These are phyloP conservation scores for Penicillium pulvis DNA, from an alignment of 495 filamentous ascomycete genomes.

Conservation along the genomic window DNA sequence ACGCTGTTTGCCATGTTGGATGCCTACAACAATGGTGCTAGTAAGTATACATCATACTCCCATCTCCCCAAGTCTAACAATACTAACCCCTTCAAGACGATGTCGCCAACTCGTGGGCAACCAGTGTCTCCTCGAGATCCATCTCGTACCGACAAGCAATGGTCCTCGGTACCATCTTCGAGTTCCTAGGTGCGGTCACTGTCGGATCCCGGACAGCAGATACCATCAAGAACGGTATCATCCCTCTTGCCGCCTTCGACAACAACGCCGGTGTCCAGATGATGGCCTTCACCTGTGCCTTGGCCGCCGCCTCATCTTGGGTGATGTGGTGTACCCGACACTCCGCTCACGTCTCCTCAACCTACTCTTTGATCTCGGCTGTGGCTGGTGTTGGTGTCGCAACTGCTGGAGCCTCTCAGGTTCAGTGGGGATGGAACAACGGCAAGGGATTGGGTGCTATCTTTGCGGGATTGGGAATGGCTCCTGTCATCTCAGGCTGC, in stretches of 20 bases:
- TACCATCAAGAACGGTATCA: constrained; percentile 62
- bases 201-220: constrained; percentile 62
- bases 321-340: constrained; percentile 65
- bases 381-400: constrained; percentile 65
- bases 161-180: constrained; percentile 66
- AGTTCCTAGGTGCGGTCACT: constrained; percentile 60
- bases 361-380: constrained; percentile 64
- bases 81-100: constrained; percentile 48
- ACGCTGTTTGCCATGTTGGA: constrained; percentile 75
- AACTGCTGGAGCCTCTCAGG: constrained; percentile 55
- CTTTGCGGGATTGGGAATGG: constrained; percentile 63
- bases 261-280: constrained; percentile 60
- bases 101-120: constrained; percentile 78
- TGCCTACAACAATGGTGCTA: constrained; percentile 71
- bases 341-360: constrained; percentile 64
- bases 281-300: constrained; percentile 60
- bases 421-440: constrained; percentile 64
- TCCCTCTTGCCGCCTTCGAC: constrained; percentile 49
- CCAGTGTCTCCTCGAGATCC: constrained; percentile 68
- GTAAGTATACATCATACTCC: constrained; percentile 40
- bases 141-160: constrained; percentile 69
- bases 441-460: constrained; percentile 62
- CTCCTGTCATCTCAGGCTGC: constrained; percentile 57
- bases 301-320: constrained; percentile 56
- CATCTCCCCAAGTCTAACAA: neutral